phyloP scores from a whole-genome alignment of 2,329 filamentous ascomycete genomes.

The Seiridium cupressi region DNA sequence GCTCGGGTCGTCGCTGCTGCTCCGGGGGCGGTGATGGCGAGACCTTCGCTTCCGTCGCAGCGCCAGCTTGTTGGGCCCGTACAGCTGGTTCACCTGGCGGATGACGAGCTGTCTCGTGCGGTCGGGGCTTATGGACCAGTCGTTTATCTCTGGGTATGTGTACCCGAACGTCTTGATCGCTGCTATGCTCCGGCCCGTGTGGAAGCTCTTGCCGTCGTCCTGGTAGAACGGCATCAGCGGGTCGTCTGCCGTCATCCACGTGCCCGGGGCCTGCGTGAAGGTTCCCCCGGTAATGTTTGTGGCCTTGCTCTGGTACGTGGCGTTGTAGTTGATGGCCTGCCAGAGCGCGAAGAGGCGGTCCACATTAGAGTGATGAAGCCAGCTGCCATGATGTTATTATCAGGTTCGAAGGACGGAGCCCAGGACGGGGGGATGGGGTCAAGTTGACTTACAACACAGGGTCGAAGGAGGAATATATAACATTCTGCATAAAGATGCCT shows the following conservation, averaged over 20 bases:
- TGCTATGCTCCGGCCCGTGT: slow-evolving; percentile 37
- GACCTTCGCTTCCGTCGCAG: not conserved
- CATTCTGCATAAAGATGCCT: slow-evolving; percentile 28
- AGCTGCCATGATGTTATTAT: slow-evolving; percentile 24
- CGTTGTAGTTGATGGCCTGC: slow-evolving; percentile 36
- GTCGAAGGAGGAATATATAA: slow-evolving; percentile 43
- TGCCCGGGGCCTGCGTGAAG: slow-evolving; percentile 39
- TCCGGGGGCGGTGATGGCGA: not conserved
- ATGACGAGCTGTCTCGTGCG: slow-evolving; percentile 61
- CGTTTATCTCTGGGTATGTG: slow-evolving; percentile 37
- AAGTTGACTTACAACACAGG: slow-evolving; percentile 40
- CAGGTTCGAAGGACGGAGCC: not conserved
- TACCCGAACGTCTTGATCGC: slow-evolving; percentile 35
- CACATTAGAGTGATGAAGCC: slow-evolving; percentile 55
- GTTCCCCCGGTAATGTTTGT: slow-evolving; percentile 25
- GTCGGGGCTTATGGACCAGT: slow-evolving; percentile 54
- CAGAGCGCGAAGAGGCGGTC: slow-evolving; percentile 57
- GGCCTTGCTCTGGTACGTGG: slow-evolving; percentile 25
- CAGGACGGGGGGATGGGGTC: not conserved
- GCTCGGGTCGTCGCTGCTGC: not conserved
- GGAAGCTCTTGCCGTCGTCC: slow-evolving; percentile 31
- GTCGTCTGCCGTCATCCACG: slow-evolving; percentile 39
- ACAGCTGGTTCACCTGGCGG: slow-evolving; percentile 57
- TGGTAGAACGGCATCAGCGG: slow-evolving; percentile 51
- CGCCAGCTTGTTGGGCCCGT: slow-evolving; percentile 20